A percentile compares a stretch with the other conserved stretches of the same genome.
Evolutionary conservation across 306 rosid genomes (phyloP).

Genomic region (Fragaria ananassa): DNA sequence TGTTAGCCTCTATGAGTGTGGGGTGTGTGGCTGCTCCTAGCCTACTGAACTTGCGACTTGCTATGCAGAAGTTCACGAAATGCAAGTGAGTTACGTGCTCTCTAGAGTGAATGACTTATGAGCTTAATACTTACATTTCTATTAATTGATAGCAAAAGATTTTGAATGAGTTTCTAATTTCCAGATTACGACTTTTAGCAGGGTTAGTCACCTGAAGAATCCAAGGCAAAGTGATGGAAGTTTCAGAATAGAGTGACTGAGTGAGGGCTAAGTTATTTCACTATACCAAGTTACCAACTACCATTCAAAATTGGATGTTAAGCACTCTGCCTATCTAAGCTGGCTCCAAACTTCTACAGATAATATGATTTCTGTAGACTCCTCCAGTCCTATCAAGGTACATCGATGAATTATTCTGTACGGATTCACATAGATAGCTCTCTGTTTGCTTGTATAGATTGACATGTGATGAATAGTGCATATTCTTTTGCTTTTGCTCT

Average conservation of each 20-base stretch:
- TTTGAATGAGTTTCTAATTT: constrained; percentile 10
- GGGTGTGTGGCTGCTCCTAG: background rate
- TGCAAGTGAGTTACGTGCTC: background rate
- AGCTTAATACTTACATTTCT: background rate
- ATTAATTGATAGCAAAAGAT: background rate
- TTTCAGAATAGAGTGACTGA: background rate
- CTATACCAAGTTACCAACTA: background rate
- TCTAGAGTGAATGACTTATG: background rate
- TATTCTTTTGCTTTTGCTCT: background rate
- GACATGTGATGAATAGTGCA: background rate
- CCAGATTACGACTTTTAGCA: background rate
- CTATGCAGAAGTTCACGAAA: background rate
- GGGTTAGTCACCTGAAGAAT: background rate
- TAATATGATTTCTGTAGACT: background rate
- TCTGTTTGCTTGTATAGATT: background rate
- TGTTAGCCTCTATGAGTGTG: background rate
- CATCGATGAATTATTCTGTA: background rate
- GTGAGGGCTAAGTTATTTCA: background rate
- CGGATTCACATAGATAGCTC: background rate
- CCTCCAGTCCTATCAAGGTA: background rate
- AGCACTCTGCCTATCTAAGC: constrained; percentile 1
- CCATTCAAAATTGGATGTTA: background rate
- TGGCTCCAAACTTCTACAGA: background rate
- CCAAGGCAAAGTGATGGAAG: background rate
- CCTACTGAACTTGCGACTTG: background rate